A percentile compares a stretch with the other conserved stretches of the same genome.
Conservation (phyloP, 2,329 filamentous ascomycete species). For the Sporothrix globosa region DNA sequence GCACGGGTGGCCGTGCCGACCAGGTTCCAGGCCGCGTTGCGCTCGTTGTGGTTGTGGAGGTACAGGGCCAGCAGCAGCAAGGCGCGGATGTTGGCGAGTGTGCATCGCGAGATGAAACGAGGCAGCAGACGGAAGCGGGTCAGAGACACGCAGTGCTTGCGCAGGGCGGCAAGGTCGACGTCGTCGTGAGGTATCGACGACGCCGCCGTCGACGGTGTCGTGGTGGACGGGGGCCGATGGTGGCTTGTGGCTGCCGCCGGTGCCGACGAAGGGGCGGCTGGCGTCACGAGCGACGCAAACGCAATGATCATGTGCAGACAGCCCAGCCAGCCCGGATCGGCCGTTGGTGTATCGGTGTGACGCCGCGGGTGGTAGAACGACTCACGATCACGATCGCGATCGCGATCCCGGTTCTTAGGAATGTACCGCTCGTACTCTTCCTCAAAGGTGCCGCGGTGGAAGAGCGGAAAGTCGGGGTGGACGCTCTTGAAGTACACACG, state of each 20-base stretch:
- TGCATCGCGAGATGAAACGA: conserved; percentile 18
- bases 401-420: background rate
- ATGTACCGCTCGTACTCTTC: conserved; percentile 26
- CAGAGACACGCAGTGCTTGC: conserved; percentile 9
- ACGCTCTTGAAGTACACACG: conserved; percentile 45
- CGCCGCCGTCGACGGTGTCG: background rate
- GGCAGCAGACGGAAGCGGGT: conserved; percentile 17
- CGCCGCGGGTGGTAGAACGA: conserved; percentile 14
- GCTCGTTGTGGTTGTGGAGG: conserved; percentile 26
- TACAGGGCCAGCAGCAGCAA: conserved; percentile 17
- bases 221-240: background rate
- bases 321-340: conserved; percentile 22
- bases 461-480: conserved; percentile 36
- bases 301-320: conserved; percentile 26
- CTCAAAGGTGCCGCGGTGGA: conserved; percentile 26
- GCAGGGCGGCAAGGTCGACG: background rate
- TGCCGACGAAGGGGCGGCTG: background rate
- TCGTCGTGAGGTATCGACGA: background rate
- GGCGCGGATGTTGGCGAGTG: conserved; percentile 22
- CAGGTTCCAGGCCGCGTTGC: conserved; percentile 19
- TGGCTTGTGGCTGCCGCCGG: background rate
- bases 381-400: too few relatives aligned
- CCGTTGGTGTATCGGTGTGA: background rate
- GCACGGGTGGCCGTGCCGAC: conserved; percentile 23
- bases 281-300: conserved; percentile 16